A percentile compares a stretch with the other conserved stretches of the same genome.
Conservation (phyloP, 768 basidiomycete genomes). For the Mycena alexandri region DNA sequence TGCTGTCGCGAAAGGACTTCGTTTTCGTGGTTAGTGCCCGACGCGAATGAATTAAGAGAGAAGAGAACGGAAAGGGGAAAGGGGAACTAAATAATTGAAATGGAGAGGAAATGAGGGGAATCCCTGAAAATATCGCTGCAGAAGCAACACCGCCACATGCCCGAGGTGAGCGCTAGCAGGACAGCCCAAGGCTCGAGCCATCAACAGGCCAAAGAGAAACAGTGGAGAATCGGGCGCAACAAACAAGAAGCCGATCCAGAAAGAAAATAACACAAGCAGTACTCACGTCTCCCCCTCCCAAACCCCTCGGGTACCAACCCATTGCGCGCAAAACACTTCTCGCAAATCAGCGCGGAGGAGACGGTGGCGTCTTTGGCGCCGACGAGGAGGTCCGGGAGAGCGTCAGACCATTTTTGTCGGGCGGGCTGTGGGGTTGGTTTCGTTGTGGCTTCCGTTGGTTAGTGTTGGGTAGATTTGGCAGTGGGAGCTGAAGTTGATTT, state of each 20-base stretch:
- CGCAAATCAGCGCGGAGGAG: constrained; percentile 84
- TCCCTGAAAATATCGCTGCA: too few species aligned
- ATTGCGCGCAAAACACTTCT: constrained; percentile 89
- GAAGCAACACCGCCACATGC: too few species aligned
- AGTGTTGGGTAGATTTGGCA: too few species aligned
- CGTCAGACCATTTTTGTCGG: constrained; percentile 88
- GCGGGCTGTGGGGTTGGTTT: constrained; percentile 62
- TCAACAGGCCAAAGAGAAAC: too few species aligned
- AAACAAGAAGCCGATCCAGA: neutral
- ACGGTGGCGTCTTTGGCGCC: constrained; percentile 81
- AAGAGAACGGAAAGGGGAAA: neutral
- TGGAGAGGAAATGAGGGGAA: too few species aligned
- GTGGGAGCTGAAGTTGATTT: too few species aligned
- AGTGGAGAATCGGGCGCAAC: too few species aligned
- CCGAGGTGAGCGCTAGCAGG: too few species aligned
- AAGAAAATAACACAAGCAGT: constrained; percentile 36
- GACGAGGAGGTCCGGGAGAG: constrained; percentile 86
- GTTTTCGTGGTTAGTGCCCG: too few species aligned
- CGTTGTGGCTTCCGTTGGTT: too few species aligned
- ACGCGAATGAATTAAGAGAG: neutral
- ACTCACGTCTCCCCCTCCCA: constrained; percentile 86
- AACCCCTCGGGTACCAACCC: constrained; percentile 86
- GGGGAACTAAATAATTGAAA: neutral
- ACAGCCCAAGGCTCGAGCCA: too few species aligned
- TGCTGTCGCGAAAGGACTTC: too few species aligned